Base-by-base conservation (phyloP, 805 yeast genomes). In the Wickerhamiella alocasiicola region DNA sequence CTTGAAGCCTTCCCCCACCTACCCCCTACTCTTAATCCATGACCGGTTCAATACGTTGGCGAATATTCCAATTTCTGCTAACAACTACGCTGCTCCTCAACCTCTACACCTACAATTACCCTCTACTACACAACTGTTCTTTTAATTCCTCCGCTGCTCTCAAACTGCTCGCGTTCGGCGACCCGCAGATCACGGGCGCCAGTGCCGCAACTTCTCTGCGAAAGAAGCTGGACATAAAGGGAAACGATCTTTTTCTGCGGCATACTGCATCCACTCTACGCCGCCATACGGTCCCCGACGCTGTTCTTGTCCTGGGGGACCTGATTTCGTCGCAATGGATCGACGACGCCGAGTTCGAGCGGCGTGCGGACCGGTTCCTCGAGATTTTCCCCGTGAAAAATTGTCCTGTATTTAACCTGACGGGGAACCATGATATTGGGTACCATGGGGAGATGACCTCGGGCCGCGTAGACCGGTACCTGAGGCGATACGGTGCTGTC, bases 381-480 rank as follows among this genome's bases (percentile, higher is more conserved):
- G 34, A 35, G 2, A 62, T 64, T 13, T 64, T 64, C 46, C 48
- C 41, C 9, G 15, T 26, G 12, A 16, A 6, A n/a, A 6, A 36
- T 4, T 46, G 48, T 5, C 29, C 9, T 27, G 74, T 88, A 54
- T 70, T 84, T 46, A 91, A 91, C 56, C 64, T 91, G 35, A 78
- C 94, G 1, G 98, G 98, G 2, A 91, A 91, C 57, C 98, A 91
- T 57, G 98, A 91, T 57, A 76, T 88, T 36, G 98, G 98, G 0
- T 88, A 91, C 56, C 73, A 81, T 36, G 97, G 97, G 0, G 98
- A 91, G 59, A 83, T 93, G 30, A 85, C 95, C 0, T 76, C 77
- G 64, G 95, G 83, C 53, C 94, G 93, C 53, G 74, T 84, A 75
- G 73, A 82, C 1, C 67, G 98, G 49, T 91, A 75, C 62, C 68